Percentiles rank a stretch among this genome's conserved stretches.
These are phyloP conservation scores for Pugionium dolabratum DNA, from an alignment of 345 rosid genomes.

Conservation along the genomic window DNA sequence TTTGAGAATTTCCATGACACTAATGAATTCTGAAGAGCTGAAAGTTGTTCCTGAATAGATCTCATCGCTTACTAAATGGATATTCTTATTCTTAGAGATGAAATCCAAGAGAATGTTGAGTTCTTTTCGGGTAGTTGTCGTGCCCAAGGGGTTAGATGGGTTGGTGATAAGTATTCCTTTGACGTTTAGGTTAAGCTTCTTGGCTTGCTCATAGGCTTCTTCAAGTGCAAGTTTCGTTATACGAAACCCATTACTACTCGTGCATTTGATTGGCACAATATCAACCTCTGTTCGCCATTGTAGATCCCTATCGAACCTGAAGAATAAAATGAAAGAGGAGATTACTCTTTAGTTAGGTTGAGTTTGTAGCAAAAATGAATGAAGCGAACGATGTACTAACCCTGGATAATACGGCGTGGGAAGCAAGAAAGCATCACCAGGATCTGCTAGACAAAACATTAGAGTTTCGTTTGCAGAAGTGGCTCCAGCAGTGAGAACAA, in stretches of 20 bases:
- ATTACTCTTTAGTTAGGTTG: conserved; percentile 7
- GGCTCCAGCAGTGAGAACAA: conserved; percentile 76
- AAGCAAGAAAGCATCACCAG: conserved; percentile 67
- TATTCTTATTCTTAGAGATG: conserved; percentile 44
- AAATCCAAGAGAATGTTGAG: conserved; percentile 59
- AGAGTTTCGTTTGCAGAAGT: conserved; percentile 77
- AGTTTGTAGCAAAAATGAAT: conserved; percentile 2
- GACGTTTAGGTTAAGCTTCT: conserved; percentile 51
- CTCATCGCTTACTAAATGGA: conserved; percentile 73
- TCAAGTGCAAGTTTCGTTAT: conserved; percentile 54
- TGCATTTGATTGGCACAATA: conserved; percentile 55
- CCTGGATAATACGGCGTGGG: conserved; percentile 86
- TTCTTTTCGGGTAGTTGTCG: conserved; percentile 52
- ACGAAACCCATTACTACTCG: conserved; percentile 52
- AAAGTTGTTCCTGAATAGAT: conserved; percentile 71
- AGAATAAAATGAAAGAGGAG: conserved; percentile 4
- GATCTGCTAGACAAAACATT: conserved; percentile 45
- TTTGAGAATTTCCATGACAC: conserved; percentile 56
- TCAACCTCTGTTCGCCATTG: conserved; percentile 64
- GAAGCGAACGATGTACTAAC: conserved; percentile 43
- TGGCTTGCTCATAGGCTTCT: conserved; percentile 59
- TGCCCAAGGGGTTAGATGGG: conserved; percentile 81
- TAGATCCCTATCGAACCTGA: conserved; percentile 67
- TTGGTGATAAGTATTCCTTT: conserved; percentile 72
- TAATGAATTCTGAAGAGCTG: conserved; percentile 53